Percentiles rank a stretch among this genome's conserved stretches.
Evolutionary conservation across 2,329 filamentous ascomycete genomes (phyloP).

Genomic region (Pseudogymnoascus sp.): DNA sequence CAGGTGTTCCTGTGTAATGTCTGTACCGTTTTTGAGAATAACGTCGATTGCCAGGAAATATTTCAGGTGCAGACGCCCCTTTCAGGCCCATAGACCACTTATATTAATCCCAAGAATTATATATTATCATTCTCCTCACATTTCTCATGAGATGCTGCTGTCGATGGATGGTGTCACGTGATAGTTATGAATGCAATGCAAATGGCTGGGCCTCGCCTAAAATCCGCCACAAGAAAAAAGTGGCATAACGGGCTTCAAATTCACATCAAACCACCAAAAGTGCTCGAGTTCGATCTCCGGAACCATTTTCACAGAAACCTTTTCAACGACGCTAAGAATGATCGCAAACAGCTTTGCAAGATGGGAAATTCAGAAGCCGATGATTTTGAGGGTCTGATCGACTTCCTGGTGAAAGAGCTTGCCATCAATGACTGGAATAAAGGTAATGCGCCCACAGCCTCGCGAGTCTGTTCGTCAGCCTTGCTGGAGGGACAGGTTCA

Average conservation of each 20-base stretch:
- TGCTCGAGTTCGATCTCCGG: constrained; percentile 8
- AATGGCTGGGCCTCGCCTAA: constrained; percentile 3
- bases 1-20: background rate
- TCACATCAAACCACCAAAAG: constrained; percentile 4
- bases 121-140: background rate
- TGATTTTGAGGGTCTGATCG: constrained; percentile 5
- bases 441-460: constrained; percentile 9
- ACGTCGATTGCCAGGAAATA: background rate
- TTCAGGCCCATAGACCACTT: background rate
- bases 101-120: background rate
- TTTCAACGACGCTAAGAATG: constrained; percentile 8
- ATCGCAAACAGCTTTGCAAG: background rate
- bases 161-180: background rate
- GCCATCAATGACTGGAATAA: constrained; percentile 10
- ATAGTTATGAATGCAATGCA: background rate
- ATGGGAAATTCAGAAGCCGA: constrained; percentile 6
- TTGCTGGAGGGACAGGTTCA: background rate
- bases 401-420: constrained; percentile 3
- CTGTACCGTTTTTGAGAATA: background rate
- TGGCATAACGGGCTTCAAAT: constrained; percentile 4
- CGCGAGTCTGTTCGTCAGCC: background rate
- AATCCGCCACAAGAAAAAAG: constrained; percentile 4
- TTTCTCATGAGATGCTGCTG: background rate
- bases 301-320: constrained; percentile 6
- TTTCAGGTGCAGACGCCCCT: background rate